Evolutionary conservation across 371 early-diverging fungal genomes (phyloP), one percentile per base, ranked within the genome.

Genomic region (Haplosporangium sp.): DNA sequence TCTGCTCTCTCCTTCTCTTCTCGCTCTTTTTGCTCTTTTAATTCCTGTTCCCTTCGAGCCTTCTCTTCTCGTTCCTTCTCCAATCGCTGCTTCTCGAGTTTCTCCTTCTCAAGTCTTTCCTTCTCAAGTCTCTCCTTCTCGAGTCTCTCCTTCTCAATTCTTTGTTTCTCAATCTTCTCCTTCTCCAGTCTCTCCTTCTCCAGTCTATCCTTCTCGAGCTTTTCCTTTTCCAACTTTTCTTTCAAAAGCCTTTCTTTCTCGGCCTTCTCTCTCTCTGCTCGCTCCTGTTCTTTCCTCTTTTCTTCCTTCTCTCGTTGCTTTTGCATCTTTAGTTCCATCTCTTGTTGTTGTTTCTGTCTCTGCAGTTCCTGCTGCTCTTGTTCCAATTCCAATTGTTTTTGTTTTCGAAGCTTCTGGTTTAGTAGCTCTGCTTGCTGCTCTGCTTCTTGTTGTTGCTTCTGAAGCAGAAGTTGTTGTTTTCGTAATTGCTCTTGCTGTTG

Each of bases 401-500:
- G 72, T 34, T 42, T 55, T 6, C 13, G 53, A 40, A 55, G 55
- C 13, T 65, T 55, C 44, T 56, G 70, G 17, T 66, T 55, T 27
- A 42, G 44, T 38, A 65, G 4, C 50, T 57, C 48, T 40, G 50
- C 63, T 52, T 63, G 45, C 57, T 45, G 61, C 35, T 61, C 61
- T 44, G 61, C 69, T 63, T 56, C 63, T 52, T 73, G 67, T 65
- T 76, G 67, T 69, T 76, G 79, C 66, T 58, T 82, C 65, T 11
- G 85, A 71, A 74, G 83, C 35, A 56, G 53, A 13, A 53, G 58
- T 20, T 66, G 71, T 19, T 69, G 61, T 56, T 67, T 84, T 13
- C 86, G 76, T 38, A 78, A 85, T 52, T 87, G 85, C 50, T 87
- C 69, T 20, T 74, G 79, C 1, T 40, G 67, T 34, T 74, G 71